These are phyloP conservation scores for Paracoccidioides lutzii DNA, from an alignment of 2,329 filamentous ascomycete species.

Conservation along the genomic window DNA sequence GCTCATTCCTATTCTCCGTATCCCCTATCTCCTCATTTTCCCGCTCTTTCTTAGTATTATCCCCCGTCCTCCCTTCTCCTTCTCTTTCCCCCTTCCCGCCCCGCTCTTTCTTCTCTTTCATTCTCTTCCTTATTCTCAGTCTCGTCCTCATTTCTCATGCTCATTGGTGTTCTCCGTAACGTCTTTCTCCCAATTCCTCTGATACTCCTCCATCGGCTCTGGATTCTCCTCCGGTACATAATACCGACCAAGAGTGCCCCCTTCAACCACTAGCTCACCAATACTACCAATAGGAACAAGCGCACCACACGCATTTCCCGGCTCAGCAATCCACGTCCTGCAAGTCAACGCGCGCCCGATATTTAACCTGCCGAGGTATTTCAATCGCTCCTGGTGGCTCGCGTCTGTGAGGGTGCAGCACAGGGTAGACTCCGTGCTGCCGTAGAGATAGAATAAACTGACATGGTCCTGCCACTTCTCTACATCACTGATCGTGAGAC, in stretches of 20 bases:
- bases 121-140: too few species aligned
- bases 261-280: constrained; percentile 20
- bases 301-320: not conserved
- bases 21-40: too few species aligned
- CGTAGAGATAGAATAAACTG: not conserved
- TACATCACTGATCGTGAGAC: not conserved
- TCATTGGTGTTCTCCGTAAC: too few species aligned
- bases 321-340: not conserved
- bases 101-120: too few species aligned
- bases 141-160: too few species aligned
- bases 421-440: not conserved
- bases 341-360: not conserved
- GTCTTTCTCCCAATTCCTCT: too few species aligned
- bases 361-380: not conserved
- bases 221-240: not conserved
- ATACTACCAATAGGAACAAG: constrained; percentile 16
- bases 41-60: too few species aligned
- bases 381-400: not conserved
- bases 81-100: too few species aligned
- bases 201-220: too few species aligned
- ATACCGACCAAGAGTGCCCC: constrained; percentile 9
- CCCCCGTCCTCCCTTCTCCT: too few species aligned
- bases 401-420: not conserved
- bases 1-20: too few species aligned
- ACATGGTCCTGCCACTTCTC: not conserved